Conservation (phyloP, 345 rosid genomes). For the Erucastrum elatum region DNA sequence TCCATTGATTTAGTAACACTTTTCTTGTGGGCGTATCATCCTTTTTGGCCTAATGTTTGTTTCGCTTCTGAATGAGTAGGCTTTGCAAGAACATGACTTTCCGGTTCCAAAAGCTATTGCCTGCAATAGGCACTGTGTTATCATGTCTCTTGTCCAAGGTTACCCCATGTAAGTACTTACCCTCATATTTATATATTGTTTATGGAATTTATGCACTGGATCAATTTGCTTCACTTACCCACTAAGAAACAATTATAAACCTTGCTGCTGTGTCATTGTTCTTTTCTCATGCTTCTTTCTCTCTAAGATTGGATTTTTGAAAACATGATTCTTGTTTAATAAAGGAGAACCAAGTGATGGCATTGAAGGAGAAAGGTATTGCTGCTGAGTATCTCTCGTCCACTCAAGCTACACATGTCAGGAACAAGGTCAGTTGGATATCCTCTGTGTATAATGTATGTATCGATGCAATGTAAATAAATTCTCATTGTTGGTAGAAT, state of each 20-base stretch:
- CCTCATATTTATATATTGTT: conserved; percentile 2
- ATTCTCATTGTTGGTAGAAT: not conserved
- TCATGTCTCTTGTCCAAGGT: conserved; percentile 94
- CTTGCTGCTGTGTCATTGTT: too few relatives aligned
- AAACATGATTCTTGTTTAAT: too few relatives aligned
- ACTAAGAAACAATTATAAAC: too few relatives aligned
- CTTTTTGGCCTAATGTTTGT: conserved; percentile 25
- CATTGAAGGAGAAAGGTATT: conserved; percentile 85
- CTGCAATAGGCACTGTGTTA: conserved; percentile 90
- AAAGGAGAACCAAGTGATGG: conserved; percentile 90
- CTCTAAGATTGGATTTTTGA: too few relatives aligned
- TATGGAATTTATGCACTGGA: too few relatives aligned
- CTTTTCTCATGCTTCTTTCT: too few relatives aligned
- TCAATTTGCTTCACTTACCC: too few relatives aligned
- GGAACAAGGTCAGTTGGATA: conserved; percentile 46
- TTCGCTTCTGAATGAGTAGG: conserved; percentile 50
- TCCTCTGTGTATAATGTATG: not conserved
- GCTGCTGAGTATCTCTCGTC: conserved; percentile 92
- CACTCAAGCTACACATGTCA: conserved; percentile 62
- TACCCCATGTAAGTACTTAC: conserved; percentile 71
- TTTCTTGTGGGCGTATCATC: not conserved
- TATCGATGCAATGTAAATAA: not conserved
- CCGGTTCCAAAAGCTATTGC: conserved; percentile 90
- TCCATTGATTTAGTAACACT: not conserved
- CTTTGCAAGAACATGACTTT: conserved; percentile 85